These are phyloP conservation scores for Saposhnikovia divaricata DNA, from an alignment of 129 eudicot species.

Conservation along the genomic window DNA sequence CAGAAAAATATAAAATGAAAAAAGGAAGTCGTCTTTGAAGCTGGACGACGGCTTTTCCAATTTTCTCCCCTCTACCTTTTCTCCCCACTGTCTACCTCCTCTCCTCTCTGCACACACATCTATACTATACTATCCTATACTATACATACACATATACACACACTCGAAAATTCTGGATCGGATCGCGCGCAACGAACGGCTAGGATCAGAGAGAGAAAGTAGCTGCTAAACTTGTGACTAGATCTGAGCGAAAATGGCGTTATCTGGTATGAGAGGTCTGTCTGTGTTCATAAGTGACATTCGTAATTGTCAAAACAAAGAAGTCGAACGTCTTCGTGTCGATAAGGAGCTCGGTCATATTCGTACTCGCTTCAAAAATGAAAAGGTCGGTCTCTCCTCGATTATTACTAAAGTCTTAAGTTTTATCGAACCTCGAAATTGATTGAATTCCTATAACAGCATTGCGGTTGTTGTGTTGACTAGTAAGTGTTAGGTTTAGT, in stretches of 20 bases:
- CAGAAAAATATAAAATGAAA: neutral
- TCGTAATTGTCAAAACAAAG: slow-evolving; percentile 97
- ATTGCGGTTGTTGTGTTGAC: neutral
- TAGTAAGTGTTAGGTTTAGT: neutral
- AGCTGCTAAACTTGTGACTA: neutral
- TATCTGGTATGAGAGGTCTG: slow-evolving; percentile 95
- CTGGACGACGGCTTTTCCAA: slow-evolving; percentile 10
- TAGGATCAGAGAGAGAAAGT: slow-evolving; percentile 39
- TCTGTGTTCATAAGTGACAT: slow-evolving; percentile 92
- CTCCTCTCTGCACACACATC: neutral
- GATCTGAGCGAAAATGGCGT: slow-evolving; percentile 77
- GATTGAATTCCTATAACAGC: neutral
- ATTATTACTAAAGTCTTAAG: neutral
- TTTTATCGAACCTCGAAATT: neutral
- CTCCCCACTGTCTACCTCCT: neutral
- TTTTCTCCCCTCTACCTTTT: neutral
- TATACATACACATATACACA: neutral
- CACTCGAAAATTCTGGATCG: neutral
- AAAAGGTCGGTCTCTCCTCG: slow-evolving; percentile 45
- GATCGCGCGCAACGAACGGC: slow-evolving; percentile 16
- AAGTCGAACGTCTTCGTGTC: slow-evolving; percentile 88
- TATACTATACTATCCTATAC: too few relatives aligned
- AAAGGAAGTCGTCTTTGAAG: neutral
- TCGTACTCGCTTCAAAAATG: slow-evolving; percentile 87
- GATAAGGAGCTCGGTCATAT: slow-evolving; percentile 96